Evolutionary conservation across 2,329 filamentous ascomycete genomes (phyloP).

Genomic region (Nakataea oryzae): DNA sequence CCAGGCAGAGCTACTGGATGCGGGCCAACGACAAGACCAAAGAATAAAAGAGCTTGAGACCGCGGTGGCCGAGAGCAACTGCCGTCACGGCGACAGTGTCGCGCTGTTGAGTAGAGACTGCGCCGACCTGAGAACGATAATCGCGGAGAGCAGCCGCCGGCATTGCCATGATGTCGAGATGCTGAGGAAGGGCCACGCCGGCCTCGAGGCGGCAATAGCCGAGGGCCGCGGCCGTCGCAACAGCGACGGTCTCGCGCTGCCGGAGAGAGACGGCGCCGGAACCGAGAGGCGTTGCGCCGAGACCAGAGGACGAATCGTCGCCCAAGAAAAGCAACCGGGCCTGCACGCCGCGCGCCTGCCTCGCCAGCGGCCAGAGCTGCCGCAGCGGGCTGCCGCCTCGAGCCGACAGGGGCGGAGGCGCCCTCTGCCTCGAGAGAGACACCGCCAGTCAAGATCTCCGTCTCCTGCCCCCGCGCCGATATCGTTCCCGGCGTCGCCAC

Average conservation of each 20-base stretch:
- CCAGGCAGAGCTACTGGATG: background rate
- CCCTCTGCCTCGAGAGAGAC: background rate
- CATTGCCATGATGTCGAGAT: too few species aligned
- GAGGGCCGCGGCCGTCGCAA: background rate
- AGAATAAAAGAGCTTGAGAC: too few species aligned
- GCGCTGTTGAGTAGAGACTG: too few species aligned
- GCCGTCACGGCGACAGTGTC: too few species aligned
- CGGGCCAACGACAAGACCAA: too few species aligned
- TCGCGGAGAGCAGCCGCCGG: too few species aligned
- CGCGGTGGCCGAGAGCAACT: too few species aligned
- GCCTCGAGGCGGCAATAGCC: background rate
- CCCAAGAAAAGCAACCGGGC: background rate
- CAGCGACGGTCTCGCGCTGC: background rate
- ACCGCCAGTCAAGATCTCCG: background rate
- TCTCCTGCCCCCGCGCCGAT: background rate
- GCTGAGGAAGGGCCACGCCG: too few species aligned
- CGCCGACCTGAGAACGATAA: too few species aligned
- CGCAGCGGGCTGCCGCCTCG: background rate
- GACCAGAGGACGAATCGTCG: background rate
- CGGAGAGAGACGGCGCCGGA: background rate
- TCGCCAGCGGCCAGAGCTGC: background rate
- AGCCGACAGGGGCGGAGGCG: background rate
- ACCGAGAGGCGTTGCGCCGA: background rate
- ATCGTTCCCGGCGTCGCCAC: background rate
- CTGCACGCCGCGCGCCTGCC: background rate